phyloP scores from a whole-genome alignment of 1,284 basidiomycete species.

The Rugosomyces carneus region DNA sequence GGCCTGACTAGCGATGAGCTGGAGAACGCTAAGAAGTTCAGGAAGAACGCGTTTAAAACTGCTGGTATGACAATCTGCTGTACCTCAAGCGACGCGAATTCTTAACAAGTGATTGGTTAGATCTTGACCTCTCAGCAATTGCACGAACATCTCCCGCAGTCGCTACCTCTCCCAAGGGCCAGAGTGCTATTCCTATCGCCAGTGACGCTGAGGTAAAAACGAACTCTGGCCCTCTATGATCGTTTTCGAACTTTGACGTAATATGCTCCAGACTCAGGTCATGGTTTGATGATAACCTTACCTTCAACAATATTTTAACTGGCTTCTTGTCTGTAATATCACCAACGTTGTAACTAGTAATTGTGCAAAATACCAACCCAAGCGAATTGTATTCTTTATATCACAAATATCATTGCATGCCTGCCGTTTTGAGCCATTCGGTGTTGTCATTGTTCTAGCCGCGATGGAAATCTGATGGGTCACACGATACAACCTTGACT shows the following conservation, averaged over 20 bases:
- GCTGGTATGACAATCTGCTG: constrained; percentile 37
- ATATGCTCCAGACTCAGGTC: constrained; percentile 1
- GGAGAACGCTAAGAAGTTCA: constrained; percentile 54
- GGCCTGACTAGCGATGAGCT: constrained; percentile 60
- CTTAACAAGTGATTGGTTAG: constrained; percentile 21
- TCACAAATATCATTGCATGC: background rate
- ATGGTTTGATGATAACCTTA: background rate
- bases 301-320: background rate
- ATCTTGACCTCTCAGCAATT: constrained; percentile 69
- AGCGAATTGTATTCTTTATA: background rate
- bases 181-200: background rate
- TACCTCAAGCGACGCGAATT: too few relatives aligned
- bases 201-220: background rate
- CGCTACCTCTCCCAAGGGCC: constrained; percentile 52
- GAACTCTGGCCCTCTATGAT: too few relatives aligned
- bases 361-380: background rate
- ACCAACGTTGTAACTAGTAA: background rate
- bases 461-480: background rate
- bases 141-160: constrained; percentile 77
- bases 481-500: background rate
- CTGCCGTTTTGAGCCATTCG: background rate
- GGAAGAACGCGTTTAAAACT: constrained; percentile 62
- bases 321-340: background rate
- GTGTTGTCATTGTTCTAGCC: background rate
- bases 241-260: constrained; percentile 9